Percentiles rank a stretch among this genome's conserved stretches.
Conservation (phyloP, 2,329 filamentous ascomycete species). For the Fusarium ramigenum region DNA sequence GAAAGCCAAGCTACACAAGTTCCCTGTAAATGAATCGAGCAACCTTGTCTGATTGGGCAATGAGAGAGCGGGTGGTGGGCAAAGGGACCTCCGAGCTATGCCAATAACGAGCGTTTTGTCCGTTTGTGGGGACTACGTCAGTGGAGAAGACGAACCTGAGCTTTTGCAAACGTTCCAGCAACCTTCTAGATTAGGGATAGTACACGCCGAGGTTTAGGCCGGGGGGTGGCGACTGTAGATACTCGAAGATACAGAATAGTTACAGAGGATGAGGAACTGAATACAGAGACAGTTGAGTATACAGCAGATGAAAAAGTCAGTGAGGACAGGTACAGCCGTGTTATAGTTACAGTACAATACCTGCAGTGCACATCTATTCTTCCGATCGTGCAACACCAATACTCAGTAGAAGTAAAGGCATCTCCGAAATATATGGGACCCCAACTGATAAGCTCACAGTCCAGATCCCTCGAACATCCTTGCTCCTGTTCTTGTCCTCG, state of each 20-base stretch:
- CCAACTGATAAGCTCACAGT: slow-evolving; percentile 21
- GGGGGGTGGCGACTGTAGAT: slow-evolving; percentile 15
- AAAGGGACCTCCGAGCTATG: slow-evolving; percentile 3
- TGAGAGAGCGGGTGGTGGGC: neutral
- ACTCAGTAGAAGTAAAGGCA: neutral
- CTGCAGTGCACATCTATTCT: neutral
- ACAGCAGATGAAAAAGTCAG: too few species aligned
- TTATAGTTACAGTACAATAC: too few species aligned
- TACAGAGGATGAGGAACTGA: neutral
- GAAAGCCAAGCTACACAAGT: slow-evolving; percentile 14
- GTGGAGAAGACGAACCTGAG: neutral
- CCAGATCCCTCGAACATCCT: neutral
- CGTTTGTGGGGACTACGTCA: slow-evolving; percentile 27
- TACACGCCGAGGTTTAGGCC: slow-evolving; percentile 33
- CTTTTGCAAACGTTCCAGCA: slow-evolving; percentile 40
- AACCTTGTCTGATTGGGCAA: neutral
- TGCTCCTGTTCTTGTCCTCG: neutral
- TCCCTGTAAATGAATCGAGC: neutral
- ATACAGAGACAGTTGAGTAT: neutral
- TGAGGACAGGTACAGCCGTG: too few species aligned
- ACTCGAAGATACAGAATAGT: neutral
- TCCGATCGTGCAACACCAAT: neutral
- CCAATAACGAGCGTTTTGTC: slow-evolving; percentile 1
- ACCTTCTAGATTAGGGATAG: slow-evolving; percentile 42
- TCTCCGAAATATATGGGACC: slow-evolving; percentile 8